A percentile compares a stretch with the other conserved stretches of the same genome.
Evolutionary conservation across 768 basidiomycete species (phyloP).

Genomic region (Suillus paluster): DNA sequence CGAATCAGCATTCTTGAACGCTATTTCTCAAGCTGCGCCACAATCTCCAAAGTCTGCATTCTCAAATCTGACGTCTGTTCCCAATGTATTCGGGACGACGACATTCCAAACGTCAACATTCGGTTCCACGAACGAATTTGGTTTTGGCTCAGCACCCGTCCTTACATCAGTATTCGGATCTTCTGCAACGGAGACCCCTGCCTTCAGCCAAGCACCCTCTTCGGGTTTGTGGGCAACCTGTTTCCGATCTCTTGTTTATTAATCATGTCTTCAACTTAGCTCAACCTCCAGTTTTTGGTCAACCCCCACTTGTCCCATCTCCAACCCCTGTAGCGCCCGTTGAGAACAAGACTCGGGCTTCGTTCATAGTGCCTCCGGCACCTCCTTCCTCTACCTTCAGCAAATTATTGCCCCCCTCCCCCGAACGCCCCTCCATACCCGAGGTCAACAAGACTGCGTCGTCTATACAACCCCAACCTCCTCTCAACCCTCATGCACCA

Average conservation of each 20-base stretch:
- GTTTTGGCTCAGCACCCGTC: slow-evolving; percentile 7
- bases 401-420: background rate
- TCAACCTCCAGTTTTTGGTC: background rate
- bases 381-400: no score
- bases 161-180: slow-evolving; percentile 16
- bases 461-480: slow-evolving; percentile 12
- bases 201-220: background rate
- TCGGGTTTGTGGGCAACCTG: background rate
- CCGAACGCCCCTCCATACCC: background rate
- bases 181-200: background rate
- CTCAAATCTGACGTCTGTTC: slow-evolving; percentile 35
- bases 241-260: background rate
- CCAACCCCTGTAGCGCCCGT: background rate
- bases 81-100: slow-evolving; percentile 38
- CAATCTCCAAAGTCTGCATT: slow-evolving; percentile 34
- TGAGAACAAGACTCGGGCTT: background rate
- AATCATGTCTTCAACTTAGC: background rate
- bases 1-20: slow-evolving; percentile 23
- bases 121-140: slow-evolving; percentile 11
- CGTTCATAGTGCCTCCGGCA: background rate
- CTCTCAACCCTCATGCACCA: slow-evolving; percentile 25
- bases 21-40: slow-evolving; percentile 19
- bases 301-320: background rate
- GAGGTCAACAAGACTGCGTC: background rate
- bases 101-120: slow-evolving; percentile 22